phyloP scores from a whole-genome alignment of 441 rosid genomes.

The Capsella rubella region DNA sequence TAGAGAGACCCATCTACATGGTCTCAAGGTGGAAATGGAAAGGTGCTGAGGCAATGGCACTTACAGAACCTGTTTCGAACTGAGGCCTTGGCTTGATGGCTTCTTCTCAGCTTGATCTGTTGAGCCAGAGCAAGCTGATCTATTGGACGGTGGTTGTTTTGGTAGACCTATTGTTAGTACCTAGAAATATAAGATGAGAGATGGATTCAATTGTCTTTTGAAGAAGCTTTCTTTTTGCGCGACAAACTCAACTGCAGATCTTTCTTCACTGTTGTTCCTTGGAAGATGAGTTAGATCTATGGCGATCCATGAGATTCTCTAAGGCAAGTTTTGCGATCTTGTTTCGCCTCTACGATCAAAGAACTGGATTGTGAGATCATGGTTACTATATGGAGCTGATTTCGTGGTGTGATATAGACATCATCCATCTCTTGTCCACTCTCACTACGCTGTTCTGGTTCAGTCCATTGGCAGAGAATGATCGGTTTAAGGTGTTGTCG shows the following conservation, averaged over 20 bases:
- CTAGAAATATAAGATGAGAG: constrained; percentile 53
- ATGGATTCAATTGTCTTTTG: constrained; percentile 64
- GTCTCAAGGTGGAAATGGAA: constrained; percentile 84
- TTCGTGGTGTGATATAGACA: constrained; percentile 62
- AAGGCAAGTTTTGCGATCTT: constrained; percentile 48
- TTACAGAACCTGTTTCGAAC: constrained; percentile 59
- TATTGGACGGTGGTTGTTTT: constrained; percentile 59
- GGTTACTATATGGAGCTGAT: constrained; percentile 71
- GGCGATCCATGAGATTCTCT: constrained; percentile 51
- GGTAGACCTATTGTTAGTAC: constrained; percentile 53
- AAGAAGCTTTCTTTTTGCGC: constrained; percentile 72
- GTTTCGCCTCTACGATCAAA: constrained; percentile 58
- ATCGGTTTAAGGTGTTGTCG: constrained; percentile 57
- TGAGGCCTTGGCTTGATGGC: too few relatives aligned
- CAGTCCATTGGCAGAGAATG: constrained; percentile 46
- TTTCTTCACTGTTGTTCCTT: constrained; percentile 35
- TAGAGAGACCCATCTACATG: constrained; percentile 44
- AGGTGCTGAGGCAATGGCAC: constrained; percentile 59
- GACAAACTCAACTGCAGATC: constrained; percentile 59
- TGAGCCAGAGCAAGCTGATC: constrained; percentile 51
- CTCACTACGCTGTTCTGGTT: constrained; percentile 65
- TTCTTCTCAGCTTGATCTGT: too few relatives aligned
- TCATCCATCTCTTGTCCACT: constrained; percentile 76
- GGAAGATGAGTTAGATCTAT: constrained; percentile 44
- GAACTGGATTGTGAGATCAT: constrained; percentile 74